Evolutionary conservation across 129 eudicot genomes (phyloP), one percentile per base, ranked within the genome.

Genomic region (Glebionis coronaria): DNA sequence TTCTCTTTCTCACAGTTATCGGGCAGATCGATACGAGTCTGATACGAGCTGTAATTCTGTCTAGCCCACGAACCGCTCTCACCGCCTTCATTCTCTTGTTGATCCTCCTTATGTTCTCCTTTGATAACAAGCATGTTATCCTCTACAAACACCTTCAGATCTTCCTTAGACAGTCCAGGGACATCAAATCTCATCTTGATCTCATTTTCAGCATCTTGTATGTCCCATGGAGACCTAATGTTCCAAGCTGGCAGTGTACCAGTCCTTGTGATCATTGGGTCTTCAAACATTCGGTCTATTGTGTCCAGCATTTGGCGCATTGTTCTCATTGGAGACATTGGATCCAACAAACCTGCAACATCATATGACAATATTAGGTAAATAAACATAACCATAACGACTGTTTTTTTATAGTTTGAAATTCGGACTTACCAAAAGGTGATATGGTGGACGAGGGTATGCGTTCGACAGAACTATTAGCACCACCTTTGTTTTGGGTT

Each of bases 221-320:
- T 65, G 73, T 89, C 93, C 99, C 97, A 93, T 1, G 95, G 91
- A 4, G 88, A 6, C 2, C 92, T 83, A 14, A 76, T 44, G 19
- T 78, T 87, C 69, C 78, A 68, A 16, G 67, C 70, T 9, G 42
- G 42, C 42, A 35, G 42, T 7, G 81, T 28, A 3, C 35, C 52
- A 35, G 15, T 68, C 31, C 65, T 51, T 21, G 81, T n/a, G n/a
- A n/a, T 38, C 82, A 82, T 69, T 4, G 78, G 51, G 56, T 83
- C 96, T 23, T 85, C 97, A 8, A 93, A 82, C 44, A 88, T 21
- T 7, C 71, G 47, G 79, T 93, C 98, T 68, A 93, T 79, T 0
- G 92, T 68, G 56, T 88, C 86, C 53, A 88, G 40, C 93, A 90
- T 82, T 61, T 88, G 95, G 4, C 88, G 70, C 97, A 93, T 88